Evolutionary conservation across 495 filamentous ascomycete species (phyloP).

Genomic region (Lophiotrema nucula): DNA sequence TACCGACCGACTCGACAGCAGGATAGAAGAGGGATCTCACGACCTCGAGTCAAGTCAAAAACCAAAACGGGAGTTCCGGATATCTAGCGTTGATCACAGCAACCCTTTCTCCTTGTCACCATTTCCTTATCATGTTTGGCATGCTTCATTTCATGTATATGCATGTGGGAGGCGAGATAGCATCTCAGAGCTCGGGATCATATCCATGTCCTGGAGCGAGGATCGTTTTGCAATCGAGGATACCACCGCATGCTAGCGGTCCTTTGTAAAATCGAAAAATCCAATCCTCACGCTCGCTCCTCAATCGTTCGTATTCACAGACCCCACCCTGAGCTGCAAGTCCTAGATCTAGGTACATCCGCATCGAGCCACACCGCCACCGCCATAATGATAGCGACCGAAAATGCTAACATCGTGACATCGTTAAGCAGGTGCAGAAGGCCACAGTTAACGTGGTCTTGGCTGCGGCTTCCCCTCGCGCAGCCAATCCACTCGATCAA

Average conservation of each 20-base stretch:
- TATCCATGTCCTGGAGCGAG: constrained; percentile 31
- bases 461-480: too few species aligned
- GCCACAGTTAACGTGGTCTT: background rate
- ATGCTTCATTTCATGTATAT: constrained; percentile 35
- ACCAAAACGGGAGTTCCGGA: constrained; percentile 70
- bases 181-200: constrained; percentile 35
- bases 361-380: too few species aligned
- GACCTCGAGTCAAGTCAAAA: constrained; percentile 38
- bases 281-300: constrained; percentile 24
- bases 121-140: constrained; percentile 19
- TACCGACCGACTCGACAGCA: constrained; percentile 30
- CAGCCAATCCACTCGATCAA: background rate
- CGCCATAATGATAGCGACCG: too few species aligned
- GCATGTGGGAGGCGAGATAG: constrained; percentile 39
- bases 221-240: constrained; percentile 37
- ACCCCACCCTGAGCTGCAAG: too few species aligned
- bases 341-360: too few species aligned
- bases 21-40: constrained; percentile 51
- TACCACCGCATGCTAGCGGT: constrained; percentile 32
- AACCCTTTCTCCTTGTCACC: constrained; percentile 26
- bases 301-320: too few species aligned
- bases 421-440: background rate
- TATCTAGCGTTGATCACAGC: constrained; percentile 65
- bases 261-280: constrained; percentile 32
- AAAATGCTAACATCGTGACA: too few species aligned